Percentiles rank a stretch among this genome's conserved stretches.
These are phyloP conservation scores for Rosa lucieae DNA, from an alignment of 306 rosid genomes.

Conservation along the genomic window DNA sequence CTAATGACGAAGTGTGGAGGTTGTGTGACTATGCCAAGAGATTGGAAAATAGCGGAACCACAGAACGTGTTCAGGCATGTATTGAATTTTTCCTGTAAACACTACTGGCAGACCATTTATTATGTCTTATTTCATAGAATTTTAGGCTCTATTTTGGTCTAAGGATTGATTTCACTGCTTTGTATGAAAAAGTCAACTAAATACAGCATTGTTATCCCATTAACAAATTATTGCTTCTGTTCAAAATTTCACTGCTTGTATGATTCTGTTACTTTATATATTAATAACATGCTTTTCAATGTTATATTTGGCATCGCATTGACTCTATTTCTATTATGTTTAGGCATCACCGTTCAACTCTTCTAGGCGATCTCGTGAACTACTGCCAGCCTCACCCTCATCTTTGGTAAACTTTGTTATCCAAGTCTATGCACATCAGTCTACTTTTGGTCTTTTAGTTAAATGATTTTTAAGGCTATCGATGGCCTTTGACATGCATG, in stretches of 20 bases:
- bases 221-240: neutral
- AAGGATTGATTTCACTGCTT: neutral
- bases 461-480: conserved; percentile 6
- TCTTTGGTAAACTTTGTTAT: conserved; percentile 32
- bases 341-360: conserved; percentile 59
- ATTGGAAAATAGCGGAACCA: conserved; percentile 47
- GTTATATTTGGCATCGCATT: neutral
- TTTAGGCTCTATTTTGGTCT: neutral
- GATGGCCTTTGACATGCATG: neutral
- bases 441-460: conserved; percentile 10
- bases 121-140: neutral
- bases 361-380: conserved; percentile 49
- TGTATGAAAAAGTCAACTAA: neutral
- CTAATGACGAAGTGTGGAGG: conserved; percentile 52
- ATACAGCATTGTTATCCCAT: neutral
- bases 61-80: conserved; percentile 62
- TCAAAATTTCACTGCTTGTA: neutral
- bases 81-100: conserved; percentile 1
- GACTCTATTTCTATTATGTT: conserved; percentile 21
- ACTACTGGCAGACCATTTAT: neutral
- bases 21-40: conserved; percentile 48
- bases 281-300: conserved; percentile 7
- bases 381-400: conserved; percentile 54
- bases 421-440: conserved; percentile 13
- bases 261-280: neutral